These are phyloP conservation scores for Diaporthe nobilis DNA, from an alignment of 2,329 filamentous ascomycete genomes.

Conservation along the genomic window DNA sequence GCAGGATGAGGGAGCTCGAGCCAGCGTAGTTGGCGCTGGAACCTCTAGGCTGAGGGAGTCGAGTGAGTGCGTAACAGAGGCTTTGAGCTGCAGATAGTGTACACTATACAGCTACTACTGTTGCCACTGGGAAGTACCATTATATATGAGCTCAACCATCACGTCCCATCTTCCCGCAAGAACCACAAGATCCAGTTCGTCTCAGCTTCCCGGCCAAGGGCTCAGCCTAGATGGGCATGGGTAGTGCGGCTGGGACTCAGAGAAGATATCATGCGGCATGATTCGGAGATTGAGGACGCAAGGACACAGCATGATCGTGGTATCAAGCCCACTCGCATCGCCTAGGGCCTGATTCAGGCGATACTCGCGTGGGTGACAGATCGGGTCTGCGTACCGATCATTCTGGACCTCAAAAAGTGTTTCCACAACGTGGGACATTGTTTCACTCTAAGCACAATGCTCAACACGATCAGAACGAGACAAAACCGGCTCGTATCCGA, in stretches of 20 bases:
- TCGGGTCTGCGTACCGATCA: not conserved
- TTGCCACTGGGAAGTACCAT: not conserved
- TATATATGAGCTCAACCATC: not conserved
- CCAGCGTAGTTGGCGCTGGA: not conserved
- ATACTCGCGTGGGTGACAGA: not conserved
- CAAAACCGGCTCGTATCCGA: not conserved
- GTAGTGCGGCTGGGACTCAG: not conserved
- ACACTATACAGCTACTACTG: not conserved
- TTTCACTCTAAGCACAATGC: not conserved
- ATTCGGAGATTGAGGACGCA: not conserved
- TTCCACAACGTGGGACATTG: not conserved
- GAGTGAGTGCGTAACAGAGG: not conserved
- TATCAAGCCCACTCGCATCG: not conserved
- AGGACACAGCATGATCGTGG: not conserved
- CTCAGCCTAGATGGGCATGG: constrained; percentile 2
- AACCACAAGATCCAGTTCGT: not conserved
- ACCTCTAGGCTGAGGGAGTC: not conserved
- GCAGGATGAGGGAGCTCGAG: not conserved
- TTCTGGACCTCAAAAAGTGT: not conserved
- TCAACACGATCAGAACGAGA: not conserved
- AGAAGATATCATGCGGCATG: not conserved
- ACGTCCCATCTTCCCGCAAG: not conserved
- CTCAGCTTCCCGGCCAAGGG: not conserved
- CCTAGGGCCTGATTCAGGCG: not conserved
- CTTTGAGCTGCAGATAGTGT: not conserved